Evolutionary conservation across 1,139 yeast species (phyloP).

Genomic region (Suhomyces coccinellae): DNA sequence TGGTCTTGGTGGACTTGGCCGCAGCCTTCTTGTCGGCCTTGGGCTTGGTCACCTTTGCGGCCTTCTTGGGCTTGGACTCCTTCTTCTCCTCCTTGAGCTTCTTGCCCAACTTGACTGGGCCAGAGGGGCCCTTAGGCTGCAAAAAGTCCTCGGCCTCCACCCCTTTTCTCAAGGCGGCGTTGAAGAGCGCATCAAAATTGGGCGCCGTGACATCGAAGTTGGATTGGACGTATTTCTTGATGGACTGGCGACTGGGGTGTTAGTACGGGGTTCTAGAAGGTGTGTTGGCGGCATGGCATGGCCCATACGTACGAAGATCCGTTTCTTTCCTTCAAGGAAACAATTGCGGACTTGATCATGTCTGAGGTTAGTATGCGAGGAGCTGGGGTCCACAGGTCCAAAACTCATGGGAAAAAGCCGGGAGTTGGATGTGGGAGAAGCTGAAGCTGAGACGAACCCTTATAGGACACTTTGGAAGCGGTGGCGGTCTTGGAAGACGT

Average conservation of each 20-base stretch:
- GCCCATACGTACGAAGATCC: constrained; percentile 64
- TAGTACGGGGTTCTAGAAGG: constrained; percentile 3
- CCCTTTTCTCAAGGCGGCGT: constrained; percentile 77
- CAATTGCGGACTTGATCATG: constrained; percentile 74
- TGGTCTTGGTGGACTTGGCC: constrained; percentile 17
- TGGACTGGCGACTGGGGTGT: constrained; percentile 59
- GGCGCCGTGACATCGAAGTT: constrained; percentile 59
- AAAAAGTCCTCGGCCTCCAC: constrained; percentile 73
- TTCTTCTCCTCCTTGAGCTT: constrained; percentile 19
- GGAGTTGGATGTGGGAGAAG: background rate
- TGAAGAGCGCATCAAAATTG: constrained; percentile 76
- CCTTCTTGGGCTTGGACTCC: constrained; percentile 19
- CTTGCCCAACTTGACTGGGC: constrained; percentile 66
- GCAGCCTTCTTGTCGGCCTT: constrained; percentile 4
- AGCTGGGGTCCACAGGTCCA: background rate
- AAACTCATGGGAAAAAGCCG: constrained; percentile 2
- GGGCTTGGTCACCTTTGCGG: constrained; percentile 14
- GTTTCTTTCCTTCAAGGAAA: constrained; percentile 72
- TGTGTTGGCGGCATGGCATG: background rate
- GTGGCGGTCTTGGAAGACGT: constrained; percentile 27
- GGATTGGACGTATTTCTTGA: constrained; percentile 69
- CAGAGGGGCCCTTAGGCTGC: constrained; percentile 88
- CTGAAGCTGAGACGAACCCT: constrained; percentile 41
- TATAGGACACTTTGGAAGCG: constrained; percentile 47
- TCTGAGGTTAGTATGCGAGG: constrained; percentile 39